phyloP scores from a whole-genome alignment of 2,329 filamentous ascomycete species.

The Cladophialophora psammophila region DNA sequence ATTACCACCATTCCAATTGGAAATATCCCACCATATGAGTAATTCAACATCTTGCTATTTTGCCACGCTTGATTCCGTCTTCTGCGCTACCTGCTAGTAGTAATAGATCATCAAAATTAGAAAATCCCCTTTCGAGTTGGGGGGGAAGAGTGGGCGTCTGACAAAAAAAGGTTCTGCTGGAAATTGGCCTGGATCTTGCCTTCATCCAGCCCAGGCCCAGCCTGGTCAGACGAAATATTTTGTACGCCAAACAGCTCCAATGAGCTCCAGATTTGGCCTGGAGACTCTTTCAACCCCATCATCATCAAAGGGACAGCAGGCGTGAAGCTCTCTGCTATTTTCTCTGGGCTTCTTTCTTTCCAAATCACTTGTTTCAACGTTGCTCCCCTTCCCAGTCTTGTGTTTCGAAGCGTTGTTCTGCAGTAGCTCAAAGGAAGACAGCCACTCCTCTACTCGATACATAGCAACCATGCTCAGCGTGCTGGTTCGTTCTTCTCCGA shows the following conservation, averaged over 20 bases:
- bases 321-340: background rate
- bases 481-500: background rate
- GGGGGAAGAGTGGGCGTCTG: background rate
- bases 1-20: background rate
- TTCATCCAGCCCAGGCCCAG: background rate
- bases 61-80: background rate
- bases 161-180: background rate
- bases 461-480: background rate
- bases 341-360: background rate
- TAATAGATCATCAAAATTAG: too few relatives aligned
- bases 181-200: background rate
- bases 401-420: background rate
- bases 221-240: background rate
- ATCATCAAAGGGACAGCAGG: background rate
- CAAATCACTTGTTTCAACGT: background rate
- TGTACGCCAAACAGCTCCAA: background rate
- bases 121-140: background rate
- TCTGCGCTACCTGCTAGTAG: background rate
- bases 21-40: background rate
- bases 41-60: background rate
- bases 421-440: background rate
- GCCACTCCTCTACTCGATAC: too few relatives aligned
- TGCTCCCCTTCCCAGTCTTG: background rate
- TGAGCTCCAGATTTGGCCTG: background rate
- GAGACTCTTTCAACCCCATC: too few relatives aligned